phyloP scores from a whole-genome alignment of 2,329 filamentous ascomycete genomes.

The Aspergillus tanneri region DNA sequence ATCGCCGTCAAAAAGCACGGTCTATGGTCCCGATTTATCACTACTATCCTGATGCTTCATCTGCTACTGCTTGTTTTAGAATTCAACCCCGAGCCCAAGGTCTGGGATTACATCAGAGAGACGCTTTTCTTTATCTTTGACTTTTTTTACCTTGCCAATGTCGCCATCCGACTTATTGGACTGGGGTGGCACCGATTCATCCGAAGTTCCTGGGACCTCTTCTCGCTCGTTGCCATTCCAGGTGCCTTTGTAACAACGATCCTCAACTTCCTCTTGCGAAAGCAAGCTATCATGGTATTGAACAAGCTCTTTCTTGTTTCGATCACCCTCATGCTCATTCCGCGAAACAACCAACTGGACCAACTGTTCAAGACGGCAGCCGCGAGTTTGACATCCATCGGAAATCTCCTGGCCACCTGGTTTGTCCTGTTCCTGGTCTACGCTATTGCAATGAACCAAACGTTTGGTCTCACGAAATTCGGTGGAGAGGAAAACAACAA shows the following conservation, averaged over 20 bases:
- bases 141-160: constrained; percentile 77
- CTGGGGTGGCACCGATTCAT: constrained; percentile 90
- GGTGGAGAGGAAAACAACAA: constrained; percentile 70
- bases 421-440: constrained; percentile 95
- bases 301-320: constrained; percentile 95
- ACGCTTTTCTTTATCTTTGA: constrained; percentile 78
- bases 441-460: constrained; percentile 92
- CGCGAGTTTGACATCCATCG: constrained; percentile 84
- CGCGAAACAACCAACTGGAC: constrained; percentile 92
- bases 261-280: constrained; percentile 62
- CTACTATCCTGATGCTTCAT: constrained; percentile 75
- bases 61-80: constrained; percentile 80
- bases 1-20: constrained; percentile 91
- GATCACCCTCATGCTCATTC: constrained; percentile 85
- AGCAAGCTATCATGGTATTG: constrained; percentile 68
- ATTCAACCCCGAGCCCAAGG: constrained; percentile 70
- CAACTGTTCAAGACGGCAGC: constrained; percentile 98
- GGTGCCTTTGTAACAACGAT: constrained; percentile 82
- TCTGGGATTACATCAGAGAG: constrained; percentile 72
- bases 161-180: constrained; percentile 78
- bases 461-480: constrained; percentile 92
- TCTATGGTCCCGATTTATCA: constrained; percentile 83
- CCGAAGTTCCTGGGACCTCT: constrained; percentile 93
- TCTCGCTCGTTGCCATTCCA: constrained; percentile 74
- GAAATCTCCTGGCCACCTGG: constrained; percentile 93